These are phyloP conservation scores for Lactarius sp. DNA, from an alignment of 768 basidiomycete genomes.

Conservation along the genomic window DNA sequence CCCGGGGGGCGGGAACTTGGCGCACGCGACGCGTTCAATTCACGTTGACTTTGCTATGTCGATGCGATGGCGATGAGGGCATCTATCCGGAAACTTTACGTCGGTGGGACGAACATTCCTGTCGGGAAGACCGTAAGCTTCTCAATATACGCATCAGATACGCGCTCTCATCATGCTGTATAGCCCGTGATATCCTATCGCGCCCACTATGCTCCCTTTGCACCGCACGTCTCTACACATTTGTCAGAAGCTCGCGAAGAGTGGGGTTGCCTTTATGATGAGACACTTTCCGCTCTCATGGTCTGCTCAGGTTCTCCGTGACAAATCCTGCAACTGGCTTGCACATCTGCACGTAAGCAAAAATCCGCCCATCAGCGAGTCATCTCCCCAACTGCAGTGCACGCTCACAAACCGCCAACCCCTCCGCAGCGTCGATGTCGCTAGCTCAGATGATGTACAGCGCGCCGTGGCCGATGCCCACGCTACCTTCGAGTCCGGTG, in stretches of 20 bases:
- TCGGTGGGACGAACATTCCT: neutral
- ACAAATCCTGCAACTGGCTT: slow-evolving; percentile 67
- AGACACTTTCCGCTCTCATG: neutral
- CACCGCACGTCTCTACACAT: neutral
- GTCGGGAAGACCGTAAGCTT: neutral
- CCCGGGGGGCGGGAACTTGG: too few relatives aligned
- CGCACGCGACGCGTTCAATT: too few relatives aligned
- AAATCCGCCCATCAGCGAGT: too few relatives aligned
- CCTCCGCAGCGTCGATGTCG: slow-evolving; percentile 45
- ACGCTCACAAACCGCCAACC: neutral
- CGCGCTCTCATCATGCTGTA: neutral
- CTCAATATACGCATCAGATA: neutral
- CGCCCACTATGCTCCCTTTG: slow-evolving; percentile 16
- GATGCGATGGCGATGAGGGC: slow-evolving; percentile 5
- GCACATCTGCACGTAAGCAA: slow-evolving; percentile 46
- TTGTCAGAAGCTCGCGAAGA: slow-evolving; percentile 8
- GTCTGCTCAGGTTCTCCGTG: slow-evolving; percentile 43
- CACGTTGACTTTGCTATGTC: too few relatives aligned
- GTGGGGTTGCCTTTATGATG: neutral
- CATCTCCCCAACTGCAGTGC: neutral
- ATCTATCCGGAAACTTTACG: neutral
- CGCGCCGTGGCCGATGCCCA: slow-evolving; percentile 53
- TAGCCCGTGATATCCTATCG: slow-evolving; percentile 8
- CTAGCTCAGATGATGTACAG: slow-evolving; percentile 49
- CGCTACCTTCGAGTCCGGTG: slow-evolving; percentile 54